These are phyloP conservation scores for Pythium grandisporangium DNA, from an alignment of 352 stramenopile species.

Conservation along the genomic window DNA sequence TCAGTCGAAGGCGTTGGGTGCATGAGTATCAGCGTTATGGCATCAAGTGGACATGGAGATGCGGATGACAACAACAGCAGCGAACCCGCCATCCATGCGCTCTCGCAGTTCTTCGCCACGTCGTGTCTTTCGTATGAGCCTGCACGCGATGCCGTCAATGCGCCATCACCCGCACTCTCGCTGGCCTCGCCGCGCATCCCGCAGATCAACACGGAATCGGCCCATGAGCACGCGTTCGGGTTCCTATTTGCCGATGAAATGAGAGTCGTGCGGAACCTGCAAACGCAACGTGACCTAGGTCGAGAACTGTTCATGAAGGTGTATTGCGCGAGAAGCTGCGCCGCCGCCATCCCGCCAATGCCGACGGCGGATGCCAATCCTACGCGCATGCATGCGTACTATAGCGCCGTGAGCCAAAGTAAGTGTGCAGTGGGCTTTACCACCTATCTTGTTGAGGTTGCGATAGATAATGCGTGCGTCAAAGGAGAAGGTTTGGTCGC, in stretches of 20 bases:
- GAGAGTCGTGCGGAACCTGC: constrained; percentile 42
- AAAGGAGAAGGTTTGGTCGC: too few species aligned
- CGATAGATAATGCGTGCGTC: too few species aligned
- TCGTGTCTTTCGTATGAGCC: constrained; percentile 13
- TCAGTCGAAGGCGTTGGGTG: too few species aligned
- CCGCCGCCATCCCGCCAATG: constrained; percentile 29
- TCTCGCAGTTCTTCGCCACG: constrained; percentile 19
- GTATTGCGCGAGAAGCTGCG: constrained; percentile 55
- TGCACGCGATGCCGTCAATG: constrained; percentile 2
- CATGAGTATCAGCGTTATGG: too few species aligned
- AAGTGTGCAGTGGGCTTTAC: neutral
- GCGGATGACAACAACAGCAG: too few species aligned
- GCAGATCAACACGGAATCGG: constrained; percentile 22
- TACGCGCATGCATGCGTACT: constrained; percentile 25
- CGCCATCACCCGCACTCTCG: constrained; percentile 7
- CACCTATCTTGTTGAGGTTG: neutral
- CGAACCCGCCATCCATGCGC: constrained; percentile 17
- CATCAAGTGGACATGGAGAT: too few species aligned
- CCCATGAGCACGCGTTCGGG: constrained; percentile 31
- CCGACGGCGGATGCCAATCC: constrained; percentile 16
- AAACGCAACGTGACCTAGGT: constrained; percentile 23
- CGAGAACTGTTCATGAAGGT: constrained; percentile 25
- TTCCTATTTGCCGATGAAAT: constrained; percentile 59
- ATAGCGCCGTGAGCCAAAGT: constrained; percentile 43
- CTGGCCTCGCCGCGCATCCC: constrained; percentile 19